Base-by-base conservation (phyloP, 148 eudicot species). In the Rhododendron griersonianum region DNA sequence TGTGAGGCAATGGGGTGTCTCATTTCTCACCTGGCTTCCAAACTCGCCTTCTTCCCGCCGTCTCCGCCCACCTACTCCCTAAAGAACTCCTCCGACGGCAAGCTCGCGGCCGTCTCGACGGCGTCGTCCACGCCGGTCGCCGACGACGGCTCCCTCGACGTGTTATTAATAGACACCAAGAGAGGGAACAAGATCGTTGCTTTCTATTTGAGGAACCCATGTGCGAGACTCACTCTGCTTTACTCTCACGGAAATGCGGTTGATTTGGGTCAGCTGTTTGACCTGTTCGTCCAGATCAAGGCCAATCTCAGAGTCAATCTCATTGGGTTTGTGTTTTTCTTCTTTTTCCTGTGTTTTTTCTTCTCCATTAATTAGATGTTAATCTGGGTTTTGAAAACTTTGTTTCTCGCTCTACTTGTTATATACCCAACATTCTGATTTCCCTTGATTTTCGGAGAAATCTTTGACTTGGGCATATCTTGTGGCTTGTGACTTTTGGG, bases 171-270 rank as follows among this genome's bases (percentile, higher is more conserved):
- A 78, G 89, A 92, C 81, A 96, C 99, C 1, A 95, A 93, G 87
- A 93, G 91, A 88, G 95, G 98, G 28, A 95, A 93, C 88, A 92
- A 95, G 88, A 96, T 96, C 86, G 95, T 95, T 0, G 99, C 95
- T 13, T 96, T 96, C 79, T 96, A 93, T 79, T 69, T 96, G 73
- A 91, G 88, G 69, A 94, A 96, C 83, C 99, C 99, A 0, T 92
- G 89, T 85, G 98, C 99, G 9, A 90, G 96, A 50, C 95, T 96
- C 23, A 96, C 99, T 73, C 59, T 96, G 81, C 90, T 96, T 23
- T 96, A 96, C 85, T 96, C 99, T 16, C 99, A 96, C 89, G 99
- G 98, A 28, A 96, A 96, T 93, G 99, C 99, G 4, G 98, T 98
- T 94, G 99, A 96, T 89, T 93, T 96, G 86, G 99, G 96, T 16